Percentiles rank a stretch among this genome's conserved stretches.
Evolutionary conservation across 164 flowering plant genomes (phyloP).

Genomic region (Annona cherimola): DNA sequence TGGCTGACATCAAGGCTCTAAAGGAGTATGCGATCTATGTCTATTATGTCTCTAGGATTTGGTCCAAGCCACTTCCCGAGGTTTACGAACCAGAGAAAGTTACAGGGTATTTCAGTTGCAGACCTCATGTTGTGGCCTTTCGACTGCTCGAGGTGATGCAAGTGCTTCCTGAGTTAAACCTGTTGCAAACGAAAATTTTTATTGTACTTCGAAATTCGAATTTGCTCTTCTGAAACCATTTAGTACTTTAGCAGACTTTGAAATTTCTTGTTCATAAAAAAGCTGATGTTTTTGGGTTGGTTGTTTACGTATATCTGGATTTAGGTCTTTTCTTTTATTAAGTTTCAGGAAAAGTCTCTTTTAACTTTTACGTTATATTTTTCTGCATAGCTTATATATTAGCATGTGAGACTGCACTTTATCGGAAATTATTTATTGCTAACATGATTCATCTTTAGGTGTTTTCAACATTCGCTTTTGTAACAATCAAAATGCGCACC

Average conservation of each 20-base stretch:
- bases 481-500: slow-evolving; percentile 58
- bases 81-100: slow-evolving; percentile 65
- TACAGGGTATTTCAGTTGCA: slow-evolving; percentile 64
- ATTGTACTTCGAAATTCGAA: background rate
- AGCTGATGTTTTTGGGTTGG: background rate
- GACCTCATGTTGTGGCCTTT: slow-evolving; percentile 85
- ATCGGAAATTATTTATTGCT: slow-evolving; percentile 12
- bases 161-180: background rate
- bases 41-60: slow-evolving; percentile 43
- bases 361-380: background rate
- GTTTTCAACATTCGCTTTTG: slow-evolving; percentile 54
- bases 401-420: background rate
- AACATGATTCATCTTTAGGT: slow-evolving; percentile 45
- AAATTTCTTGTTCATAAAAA: background rate
- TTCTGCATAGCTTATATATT: background rate
- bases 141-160: slow-evolving; percentile 77
- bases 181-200: background rate
- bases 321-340: background rate
- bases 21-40: slow-evolving; percentile 62
- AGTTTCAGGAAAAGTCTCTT: background rate
- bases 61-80: slow-evolving; percentile 96
- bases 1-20: slow-evolving; percentile 87
- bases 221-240: background rate
- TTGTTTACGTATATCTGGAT: background rate
- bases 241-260: background rate